Evolutionary conservation across 1,284 basidiomycete species (phyloP).

Genomic region (Ceratobasidium theobromae): DNA sequence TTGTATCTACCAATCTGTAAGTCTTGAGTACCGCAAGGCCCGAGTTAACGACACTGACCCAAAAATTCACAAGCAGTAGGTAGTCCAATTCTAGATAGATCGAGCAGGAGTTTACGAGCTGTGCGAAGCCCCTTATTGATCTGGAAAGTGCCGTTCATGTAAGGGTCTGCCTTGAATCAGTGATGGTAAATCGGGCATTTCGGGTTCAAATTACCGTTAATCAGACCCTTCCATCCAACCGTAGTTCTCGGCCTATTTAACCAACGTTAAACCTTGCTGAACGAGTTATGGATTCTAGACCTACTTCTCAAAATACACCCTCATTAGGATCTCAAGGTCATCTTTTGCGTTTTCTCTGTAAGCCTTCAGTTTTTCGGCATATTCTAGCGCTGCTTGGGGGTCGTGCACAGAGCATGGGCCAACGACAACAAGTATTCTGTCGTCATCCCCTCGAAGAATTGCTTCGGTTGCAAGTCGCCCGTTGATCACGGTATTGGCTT

Average conservation of each 20-base stretch:
- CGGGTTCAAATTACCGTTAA: constrained; percentile 60
- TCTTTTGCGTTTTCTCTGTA: constrained; percentile 82
- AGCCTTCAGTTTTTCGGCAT: constrained; percentile 73
- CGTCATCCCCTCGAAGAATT: constrained; percentile 81
- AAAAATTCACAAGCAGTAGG: constrained; percentile 89
- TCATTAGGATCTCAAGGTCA: constrained; percentile 94
- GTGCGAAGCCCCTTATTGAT: constrained; percentile 97
- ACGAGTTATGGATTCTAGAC: neutral
- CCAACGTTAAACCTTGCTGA: neutral
- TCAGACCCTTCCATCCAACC: constrained; percentile 97
- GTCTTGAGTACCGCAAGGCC: constrained; percentile 30
- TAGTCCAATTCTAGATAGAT: constrained; percentile 81
- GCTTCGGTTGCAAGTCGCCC: constrained; percentile 79
- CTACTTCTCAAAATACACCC: constrained; percentile 91
- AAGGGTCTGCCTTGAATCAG: constrained; percentile 54
- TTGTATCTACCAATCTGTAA: constrained; percentile 60
- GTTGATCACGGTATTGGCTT: constrained; percentile 80
- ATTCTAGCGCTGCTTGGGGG: constrained; percentile 79
- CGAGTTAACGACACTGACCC: constrained; percentile 43
- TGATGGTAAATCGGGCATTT: neutral
- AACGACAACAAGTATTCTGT: constrained; percentile 85
- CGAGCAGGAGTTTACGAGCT: constrained; percentile 84
- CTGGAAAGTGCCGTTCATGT: constrained; percentile 79
- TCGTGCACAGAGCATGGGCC: constrained; percentile 94
- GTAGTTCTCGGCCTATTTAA: constrained; percentile 76